Evolutionary conservation across 108 stramenopile species (phyloP), one percentile per base, ranked within the genome.

Genomic region (Skeletonema marinoi): DNA sequence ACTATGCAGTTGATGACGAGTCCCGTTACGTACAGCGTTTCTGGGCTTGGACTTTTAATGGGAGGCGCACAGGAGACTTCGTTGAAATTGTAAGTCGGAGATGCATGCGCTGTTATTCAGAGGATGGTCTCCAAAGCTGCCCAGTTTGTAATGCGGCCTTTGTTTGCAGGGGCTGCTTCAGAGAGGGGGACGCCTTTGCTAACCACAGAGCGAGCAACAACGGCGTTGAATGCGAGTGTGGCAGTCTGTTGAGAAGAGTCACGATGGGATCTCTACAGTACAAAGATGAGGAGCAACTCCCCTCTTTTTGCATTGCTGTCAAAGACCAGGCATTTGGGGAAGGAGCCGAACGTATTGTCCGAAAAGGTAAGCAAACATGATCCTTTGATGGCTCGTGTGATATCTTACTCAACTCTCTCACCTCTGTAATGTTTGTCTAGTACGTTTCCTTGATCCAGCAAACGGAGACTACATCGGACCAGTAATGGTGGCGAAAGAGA

Each of bases 401-500:
- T 25, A 25, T 25, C 25, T 25, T 1, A 36, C 35, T 6, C 4
- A 5, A 36, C 35, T 36, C 35, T 36, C 35, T 36, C 35, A 36
- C 35, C 25, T 25, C 25, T 25, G 25, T 25, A 25, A 25, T 25
- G 0, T 10, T 0, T 25, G 1, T 56, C 0, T 25, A 58, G 84
- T 87, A 29, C 81, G 83, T 29, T 85, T 75, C 62, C 46, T 89
- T 19, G 86, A 86, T 56, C 39, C 39, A 1, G 39, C 82, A 21
- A 19, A 83, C 31, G 81, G 78, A 39, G 62, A 63, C 3, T 85
- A 78, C 29, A 62, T 66, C 31, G 86, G 86, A 5, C 79, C 81
- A 4, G 38, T 19, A 1, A 81, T 82, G 83, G 88, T 89, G 14
- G 88, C 88, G 8, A 89, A 87, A 64, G 84, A 89, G 58, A 81